A percentile compares a stretch with the other conserved stretches of the same genome.
phyloP scores from a whole-genome alignment of 805 yeast genomes.

The Lipomyces kockii region DNA sequence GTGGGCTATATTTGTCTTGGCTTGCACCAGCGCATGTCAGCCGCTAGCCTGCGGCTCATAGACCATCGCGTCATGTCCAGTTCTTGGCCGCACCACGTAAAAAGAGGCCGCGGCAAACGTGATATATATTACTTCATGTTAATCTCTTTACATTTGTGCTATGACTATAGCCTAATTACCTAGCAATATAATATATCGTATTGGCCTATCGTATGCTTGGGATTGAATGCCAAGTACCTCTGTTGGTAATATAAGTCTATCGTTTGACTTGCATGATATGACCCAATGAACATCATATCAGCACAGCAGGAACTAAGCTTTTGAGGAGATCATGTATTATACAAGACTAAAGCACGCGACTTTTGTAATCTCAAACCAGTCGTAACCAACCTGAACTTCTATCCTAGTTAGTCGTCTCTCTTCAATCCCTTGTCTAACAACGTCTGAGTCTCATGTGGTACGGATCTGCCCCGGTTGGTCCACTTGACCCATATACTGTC shows the following conservation, averaged over 20 bases:
- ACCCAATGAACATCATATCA: no score
- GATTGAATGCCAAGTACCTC: no score
- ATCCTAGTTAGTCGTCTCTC: constrained; percentile 20
- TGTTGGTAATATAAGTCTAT: no score
- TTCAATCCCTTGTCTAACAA: constrained; percentile 29
- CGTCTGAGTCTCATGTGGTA: constrained; percentile 23
- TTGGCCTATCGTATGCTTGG: no score
- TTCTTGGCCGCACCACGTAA: neutral
- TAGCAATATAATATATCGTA: no score
- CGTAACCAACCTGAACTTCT: neutral
- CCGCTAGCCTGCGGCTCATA: neutral
- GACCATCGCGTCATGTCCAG: neutral
- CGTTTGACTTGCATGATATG: no score
- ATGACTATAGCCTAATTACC: no score
- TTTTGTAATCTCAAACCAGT: neutral
- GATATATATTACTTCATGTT: no score
- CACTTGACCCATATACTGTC: constrained; percentile 24
- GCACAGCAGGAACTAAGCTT: no score
- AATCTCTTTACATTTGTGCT: no score
- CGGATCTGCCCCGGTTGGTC: constrained; percentile 21
- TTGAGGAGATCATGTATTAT: neutral
- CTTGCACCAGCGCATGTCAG: neutral
- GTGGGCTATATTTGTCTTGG: neutral
- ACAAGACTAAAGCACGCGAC: neutral
- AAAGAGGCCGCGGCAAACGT: no score